Conservation (phyloP, 176 grass and related monocot species). For the Aegilops sharonensis region DNA sequence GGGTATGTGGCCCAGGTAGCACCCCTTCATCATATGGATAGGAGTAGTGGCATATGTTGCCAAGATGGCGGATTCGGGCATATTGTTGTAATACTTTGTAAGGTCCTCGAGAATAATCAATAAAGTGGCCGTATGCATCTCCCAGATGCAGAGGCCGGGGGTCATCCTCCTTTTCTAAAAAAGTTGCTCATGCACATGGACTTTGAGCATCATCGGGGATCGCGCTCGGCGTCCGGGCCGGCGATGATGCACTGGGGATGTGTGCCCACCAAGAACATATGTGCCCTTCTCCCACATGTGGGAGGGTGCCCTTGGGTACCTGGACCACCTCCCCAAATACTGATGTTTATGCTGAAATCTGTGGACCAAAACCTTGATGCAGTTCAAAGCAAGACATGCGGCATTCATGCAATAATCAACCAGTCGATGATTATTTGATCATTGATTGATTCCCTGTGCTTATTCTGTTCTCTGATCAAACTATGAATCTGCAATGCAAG, state of each 20-base stretch:
- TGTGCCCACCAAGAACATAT: constrained; percentile 36
- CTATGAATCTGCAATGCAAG: constrained; percentile 18
- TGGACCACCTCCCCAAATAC: constrained; percentile 34
- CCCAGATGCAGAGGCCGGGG: too few relatives aligned
- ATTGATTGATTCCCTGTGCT: constrained; percentile 28
- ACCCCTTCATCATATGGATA: too few relatives aligned
- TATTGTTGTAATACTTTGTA: too few relatives aligned
- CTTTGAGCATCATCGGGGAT: constrained; percentile 44
- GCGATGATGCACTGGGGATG: constrained; percentile 28
- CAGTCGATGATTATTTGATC: constrained; percentile 40
- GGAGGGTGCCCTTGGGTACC: neutral
- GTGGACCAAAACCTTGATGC: constrained; percentile 27
- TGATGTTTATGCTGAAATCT: constrained; percentile 31
- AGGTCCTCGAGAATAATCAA: too few relatives aligned
- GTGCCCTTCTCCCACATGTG: constrained; percentile 25
- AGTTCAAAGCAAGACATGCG: constrained; percentile 29
- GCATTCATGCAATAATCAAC: neutral
- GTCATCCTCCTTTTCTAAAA: too few relatives aligned
- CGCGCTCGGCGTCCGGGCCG: neutral
- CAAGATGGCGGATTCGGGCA: too few relatives aligned
- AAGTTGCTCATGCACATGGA: constrained; percentile 47
- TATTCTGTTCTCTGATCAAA: constrained; percentile 18
- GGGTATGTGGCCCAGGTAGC: too few relatives aligned
- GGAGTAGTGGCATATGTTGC: too few relatives aligned
- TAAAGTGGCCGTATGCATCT: too few relatives aligned